phyloP scores from a whole-genome alignment of 306 rosid genomes.

The Cucurbita ficifolia region DNA sequence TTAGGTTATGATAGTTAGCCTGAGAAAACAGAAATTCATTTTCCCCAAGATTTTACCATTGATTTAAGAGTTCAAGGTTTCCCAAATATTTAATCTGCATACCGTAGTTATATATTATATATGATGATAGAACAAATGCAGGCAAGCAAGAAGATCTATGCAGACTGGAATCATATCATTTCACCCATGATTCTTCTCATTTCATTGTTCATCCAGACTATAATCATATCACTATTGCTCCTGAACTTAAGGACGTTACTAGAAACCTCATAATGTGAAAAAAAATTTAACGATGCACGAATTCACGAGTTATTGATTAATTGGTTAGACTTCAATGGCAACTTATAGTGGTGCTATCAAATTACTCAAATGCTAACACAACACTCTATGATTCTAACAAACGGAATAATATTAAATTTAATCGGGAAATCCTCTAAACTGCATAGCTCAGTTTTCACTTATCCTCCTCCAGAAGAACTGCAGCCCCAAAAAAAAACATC shows the following conservation, averaged over 20 bases:
- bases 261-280: not conserved
- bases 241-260: not conserved
- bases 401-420: not conserved
- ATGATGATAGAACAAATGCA: not conserved
- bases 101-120: not conserved
- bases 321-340: not conserved
- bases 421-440: not conserved
- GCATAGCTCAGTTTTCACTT: not conserved
- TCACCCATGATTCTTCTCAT: not conserved
- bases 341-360: not conserved
- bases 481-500: not conserved
- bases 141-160: not conserved
- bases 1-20: not conserved
- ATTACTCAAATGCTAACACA: not conserved
- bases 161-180: not conserved
- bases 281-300: not conserved
- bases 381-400: not conserved
- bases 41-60: not conserved
- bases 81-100: not conserved
- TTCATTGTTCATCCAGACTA: not conserved
- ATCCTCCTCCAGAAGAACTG: not conserved
- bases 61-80: not conserved
- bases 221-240: not conserved
- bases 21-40: not conserved
- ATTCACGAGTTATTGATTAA: not conserved